Conservation (phyloP, 208 protist genomes). For the Leishmania major region DNA sequence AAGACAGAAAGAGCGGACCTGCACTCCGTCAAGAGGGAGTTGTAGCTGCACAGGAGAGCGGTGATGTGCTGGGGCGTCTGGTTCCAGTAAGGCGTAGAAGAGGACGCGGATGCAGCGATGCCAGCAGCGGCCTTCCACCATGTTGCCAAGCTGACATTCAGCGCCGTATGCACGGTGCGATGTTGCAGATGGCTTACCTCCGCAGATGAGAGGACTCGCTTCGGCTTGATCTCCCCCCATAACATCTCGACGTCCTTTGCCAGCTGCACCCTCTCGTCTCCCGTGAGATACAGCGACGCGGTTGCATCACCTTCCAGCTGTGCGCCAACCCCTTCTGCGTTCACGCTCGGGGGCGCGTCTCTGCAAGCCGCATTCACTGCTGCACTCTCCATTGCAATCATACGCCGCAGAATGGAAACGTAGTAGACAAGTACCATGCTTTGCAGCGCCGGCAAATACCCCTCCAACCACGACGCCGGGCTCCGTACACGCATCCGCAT, state of each 20-base stretch:
- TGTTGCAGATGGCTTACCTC: slow-evolving; percentile 13
- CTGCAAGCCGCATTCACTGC: background rate
- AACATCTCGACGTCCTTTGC: slow-evolving; percentile 1
- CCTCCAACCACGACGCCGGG: background rate
- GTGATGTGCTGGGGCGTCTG: slow-evolving; percentile 1
- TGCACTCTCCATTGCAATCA: background rate
- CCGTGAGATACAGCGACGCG: background rate
- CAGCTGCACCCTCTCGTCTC: background rate
- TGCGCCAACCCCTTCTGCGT: background rate
- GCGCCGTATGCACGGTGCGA: slow-evolving; percentile 10
- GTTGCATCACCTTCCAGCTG: background rate
- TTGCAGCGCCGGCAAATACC: slow-evolving; percentile 7
- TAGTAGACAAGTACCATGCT: background rate
- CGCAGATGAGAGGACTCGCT: background rate
- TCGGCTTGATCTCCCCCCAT: slow-evolving; percentile 3
- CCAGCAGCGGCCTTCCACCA: slow-evolving; percentile 7
- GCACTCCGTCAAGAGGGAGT: slow-evolving; percentile 6
- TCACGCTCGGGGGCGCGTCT: background rate
- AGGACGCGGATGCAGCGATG: background rate
- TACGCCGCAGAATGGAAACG: background rate
- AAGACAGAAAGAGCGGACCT: background rate
- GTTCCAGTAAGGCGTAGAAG: background rate
- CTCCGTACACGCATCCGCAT: slow-evolving; percentile 2
- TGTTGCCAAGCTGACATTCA: slow-evolving; percentile 13
- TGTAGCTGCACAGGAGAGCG: slow-evolving; percentile 7